Evolutionary conservation across 495 filamentous ascomycete genomes (phyloP), one percentile per base, ranked within the genome.

Genomic region (Aspergillus cavernicola): DNA sequence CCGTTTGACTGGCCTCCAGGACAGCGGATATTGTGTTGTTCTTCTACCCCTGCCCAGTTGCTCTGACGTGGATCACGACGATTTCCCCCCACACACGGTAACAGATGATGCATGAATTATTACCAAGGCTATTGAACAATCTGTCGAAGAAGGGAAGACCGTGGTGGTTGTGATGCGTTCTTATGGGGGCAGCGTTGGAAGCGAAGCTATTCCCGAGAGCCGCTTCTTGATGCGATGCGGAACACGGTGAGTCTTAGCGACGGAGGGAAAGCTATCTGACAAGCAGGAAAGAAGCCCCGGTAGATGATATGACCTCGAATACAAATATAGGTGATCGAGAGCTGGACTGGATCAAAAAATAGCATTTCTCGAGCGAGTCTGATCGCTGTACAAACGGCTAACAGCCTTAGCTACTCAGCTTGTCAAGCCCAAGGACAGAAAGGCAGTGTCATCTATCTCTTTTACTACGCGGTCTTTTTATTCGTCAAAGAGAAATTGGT

Each of bases 341-440:
- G n/a, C 26, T 47, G 16, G 16, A 15, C 52, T 33, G 11, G 33
- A 26, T 50, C 35, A 7, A 50, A 26, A 15, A 29, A 38, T 28
- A 18, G 7, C 23, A 0, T 20, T 18, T 50, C 29, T 53, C 32
- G 43, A 40, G 31, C 44, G 23, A 44, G 18, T 16, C 7, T 37
- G 23, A 24, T 26, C 13, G 16, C 49, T 50, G 44, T 24, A 57
- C 53, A 60, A 56, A 57, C 44, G 29, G 44, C 39, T 37, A 50
- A 37, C 37, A 49, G 28, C 16, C 28, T 49, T 9, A 55, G 24
- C 33, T 37, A 22, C 16, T 19, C 23, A 11, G 16, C 16, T 5
- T 43, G 52, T 18, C 52, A 49, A 9, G 37, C 22, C 7, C 2
- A 49, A 6, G 52, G 52, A 1, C 18, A 49, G 15, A 22, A 23